These are phyloP conservation scores for Phytophthora sp. DNA, from an alignment of 352 stramenopile species.

Conservation along the genomic window DNA sequence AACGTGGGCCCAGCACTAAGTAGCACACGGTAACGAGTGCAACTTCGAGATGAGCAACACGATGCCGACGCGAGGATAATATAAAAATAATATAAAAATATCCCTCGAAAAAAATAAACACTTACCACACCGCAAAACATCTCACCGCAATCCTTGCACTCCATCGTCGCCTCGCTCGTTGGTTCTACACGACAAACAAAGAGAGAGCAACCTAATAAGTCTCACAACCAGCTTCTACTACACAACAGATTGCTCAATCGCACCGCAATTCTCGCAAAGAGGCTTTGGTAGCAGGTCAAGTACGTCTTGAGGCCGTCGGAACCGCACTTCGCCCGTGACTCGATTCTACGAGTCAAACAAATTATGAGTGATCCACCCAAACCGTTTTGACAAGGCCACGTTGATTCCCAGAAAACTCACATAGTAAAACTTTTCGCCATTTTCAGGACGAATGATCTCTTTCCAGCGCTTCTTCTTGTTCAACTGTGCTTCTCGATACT, in stretches of 20 bases:
- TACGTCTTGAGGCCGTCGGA: slow-evolving; percentile 90
- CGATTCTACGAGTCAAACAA: slow-evolving; percentile 91
- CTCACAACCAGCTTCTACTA: background rate
- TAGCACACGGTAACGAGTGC: background rate
- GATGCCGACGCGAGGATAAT: slow-evolving; percentile 15
- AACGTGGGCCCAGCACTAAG: slow-evolving; percentile 87
- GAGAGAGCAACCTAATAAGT: no score
- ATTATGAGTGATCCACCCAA: no score
- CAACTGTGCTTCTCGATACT: slow-evolving; percentile 55
- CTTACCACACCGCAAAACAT: slow-evolving; percentile 85
- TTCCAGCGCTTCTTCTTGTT: slow-evolving; percentile 92
- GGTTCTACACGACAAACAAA: slow-evolving; percentile 17
- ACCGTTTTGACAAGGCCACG: no score
- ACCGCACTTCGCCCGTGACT: slow-evolving; percentile 92
- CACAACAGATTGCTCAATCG: background rate
- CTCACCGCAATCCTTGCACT: slow-evolving; percentile 91
- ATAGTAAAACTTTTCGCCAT: slow-evolving; percentile 90
- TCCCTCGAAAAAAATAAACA: no score
- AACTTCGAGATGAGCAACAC: slow-evolving; percentile 24
- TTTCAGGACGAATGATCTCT: slow-evolving; percentile 83
- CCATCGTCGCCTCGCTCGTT: slow-evolving; percentile 61
- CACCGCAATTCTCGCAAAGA: slow-evolving; percentile 91
- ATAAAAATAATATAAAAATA: background rate
- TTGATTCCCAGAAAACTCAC: slow-evolving; percentile 51
- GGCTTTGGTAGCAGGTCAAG: slow-evolving; percentile 91